Evolutionary conservation across 169 alveolate genomes (phyloP).

Genomic region (Cytauxzoon felis): DNA sequence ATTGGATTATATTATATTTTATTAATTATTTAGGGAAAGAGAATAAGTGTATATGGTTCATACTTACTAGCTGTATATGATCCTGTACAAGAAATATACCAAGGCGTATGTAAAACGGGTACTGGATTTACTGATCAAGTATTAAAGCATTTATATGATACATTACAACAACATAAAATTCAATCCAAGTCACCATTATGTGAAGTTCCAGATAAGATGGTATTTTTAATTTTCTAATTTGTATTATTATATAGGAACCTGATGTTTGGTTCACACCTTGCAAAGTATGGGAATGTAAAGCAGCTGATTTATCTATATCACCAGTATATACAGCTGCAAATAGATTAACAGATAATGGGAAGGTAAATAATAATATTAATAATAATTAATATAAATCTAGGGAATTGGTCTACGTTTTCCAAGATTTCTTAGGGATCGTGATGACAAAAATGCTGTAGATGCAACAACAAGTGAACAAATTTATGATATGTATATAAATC

Average conservation of each 20-base stretch:
- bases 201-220: conserved; percentile 70
- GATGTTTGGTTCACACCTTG: conserved; percentile 86
- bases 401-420: conserved; percentile 98
- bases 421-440: conserved; percentile 91
- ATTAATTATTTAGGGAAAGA: conserved; percentile 75
- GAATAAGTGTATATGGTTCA: conserved; percentile 94
- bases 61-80: conserved; percentile 94
- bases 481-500: conserved; percentile 79
- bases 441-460: conserved; percentile 92
- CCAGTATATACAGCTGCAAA: conserved; percentile 95
- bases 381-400: conserved; percentile 36
- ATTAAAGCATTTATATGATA: conserved; percentile 76
- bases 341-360: conserved; percentile 75
- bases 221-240: not conserved
- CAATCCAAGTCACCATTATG: conserved; percentile 63
- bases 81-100: conserved; percentile 90
- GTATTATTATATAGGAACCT: conserved; percentile 60
- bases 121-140: conserved; percentile 94
- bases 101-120: conserved; percentile 93
- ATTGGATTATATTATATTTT: not conserved
- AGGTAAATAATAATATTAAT: not conserved
- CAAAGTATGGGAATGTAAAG: conserved; percentile 96
- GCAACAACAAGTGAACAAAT: conserved; percentile 89
- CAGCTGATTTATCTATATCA: conserved; percentile 94
- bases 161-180: conserved; percentile 80